Evolutionary conservation across 176 grass and related monocot species (phyloP).

Genomic region (Leersia perrieri): DNA sequence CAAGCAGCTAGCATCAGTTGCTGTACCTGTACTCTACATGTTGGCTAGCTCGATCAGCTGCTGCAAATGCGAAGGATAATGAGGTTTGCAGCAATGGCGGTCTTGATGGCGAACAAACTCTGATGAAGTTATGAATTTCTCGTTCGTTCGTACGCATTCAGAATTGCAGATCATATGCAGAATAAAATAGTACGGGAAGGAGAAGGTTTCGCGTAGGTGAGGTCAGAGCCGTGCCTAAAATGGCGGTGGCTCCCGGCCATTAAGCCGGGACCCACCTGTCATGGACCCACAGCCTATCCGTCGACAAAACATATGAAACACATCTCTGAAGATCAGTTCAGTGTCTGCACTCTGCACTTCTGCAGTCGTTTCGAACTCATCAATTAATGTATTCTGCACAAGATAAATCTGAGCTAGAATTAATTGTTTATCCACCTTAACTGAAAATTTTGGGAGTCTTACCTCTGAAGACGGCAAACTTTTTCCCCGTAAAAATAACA

Average conservation of each 20-base stretch:
- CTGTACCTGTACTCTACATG: neutral
- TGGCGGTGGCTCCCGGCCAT: conserved; percentile 31
- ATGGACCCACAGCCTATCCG: neutral
- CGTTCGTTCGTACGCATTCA: neutral
- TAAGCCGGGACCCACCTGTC: neutral
- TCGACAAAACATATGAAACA: neutral
- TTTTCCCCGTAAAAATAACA: neutral
- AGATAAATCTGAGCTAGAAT: neutral
- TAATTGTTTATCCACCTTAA: neutral
- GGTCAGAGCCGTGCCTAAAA: conserved; percentile 10
- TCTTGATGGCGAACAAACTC: neutral
- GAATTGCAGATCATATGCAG: neutral
- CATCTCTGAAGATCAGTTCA: neutral
- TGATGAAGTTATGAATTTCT: too few relatives aligned
- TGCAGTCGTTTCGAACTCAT: neutral
- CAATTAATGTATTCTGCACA: neutral
- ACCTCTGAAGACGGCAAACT: neutral
- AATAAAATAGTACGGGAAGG: neutral
- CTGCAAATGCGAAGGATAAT: too few relatives aligned
- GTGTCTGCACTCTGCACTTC: too few relatives aligned
- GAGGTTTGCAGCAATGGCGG: neutral
- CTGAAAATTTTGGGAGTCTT: neutral
- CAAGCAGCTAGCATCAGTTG: neutral
- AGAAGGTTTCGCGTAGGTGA: neutral
- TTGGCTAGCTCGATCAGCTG: neutral